phyloP scores from a whole-genome alignment of 495 filamentous ascomycete species.

The Entonaema liquescens region DNA sequence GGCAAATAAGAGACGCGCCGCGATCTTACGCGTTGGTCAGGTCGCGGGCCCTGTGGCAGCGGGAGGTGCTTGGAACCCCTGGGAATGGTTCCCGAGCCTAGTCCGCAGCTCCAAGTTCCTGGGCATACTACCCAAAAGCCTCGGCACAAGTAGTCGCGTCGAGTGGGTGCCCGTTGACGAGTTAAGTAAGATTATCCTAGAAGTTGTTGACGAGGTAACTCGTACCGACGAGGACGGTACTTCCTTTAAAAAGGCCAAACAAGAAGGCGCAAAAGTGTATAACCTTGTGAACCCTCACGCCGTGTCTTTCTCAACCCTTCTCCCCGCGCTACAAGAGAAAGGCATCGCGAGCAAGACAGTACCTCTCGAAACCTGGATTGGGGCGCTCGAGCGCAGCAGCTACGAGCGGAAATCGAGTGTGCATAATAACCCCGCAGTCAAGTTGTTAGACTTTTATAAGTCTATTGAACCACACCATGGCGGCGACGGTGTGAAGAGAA shows the following conservation, averaged over 20 bases:
- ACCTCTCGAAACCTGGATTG: constrained; percentile 36
- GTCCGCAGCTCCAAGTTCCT: constrained; percentile 34
- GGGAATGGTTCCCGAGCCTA: constrained; percentile 44
- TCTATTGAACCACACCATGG: constrained; percentile 21
- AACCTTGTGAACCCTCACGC: constrained; percentile 41
- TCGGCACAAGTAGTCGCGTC: constrained; percentile 32
- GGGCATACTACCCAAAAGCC: constrained; percentile 26
- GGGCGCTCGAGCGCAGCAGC: constrained; percentile 36
- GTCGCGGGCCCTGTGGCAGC: constrained; percentile 36
- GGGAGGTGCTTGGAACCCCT: constrained; percentile 36
- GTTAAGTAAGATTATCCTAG: constrained; percentile 32
- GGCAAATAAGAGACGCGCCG: constrained; percentile 13
- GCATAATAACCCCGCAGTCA: constrained; percentile 39
- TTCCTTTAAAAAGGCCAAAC: neutral
- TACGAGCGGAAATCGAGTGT: constrained; percentile 14
- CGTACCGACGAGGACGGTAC: neutral
- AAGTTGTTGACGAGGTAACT: constrained; percentile 37
- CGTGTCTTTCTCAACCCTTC: constrained; percentile 29
- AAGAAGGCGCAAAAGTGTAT: constrained; percentile 31
- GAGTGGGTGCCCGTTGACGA: constrained; percentile 46
- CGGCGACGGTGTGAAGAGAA: neutral
- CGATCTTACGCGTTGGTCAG: constrained; percentile 43
- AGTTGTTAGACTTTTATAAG: constrained; percentile 42
- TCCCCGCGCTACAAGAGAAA: constrained; percentile 34
- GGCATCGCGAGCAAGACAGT: constrained; percentile 18